Base-by-base conservation (phyloP, 371 early-diverging fungal species). In the Lichtheimia corymbifera region DNA sequence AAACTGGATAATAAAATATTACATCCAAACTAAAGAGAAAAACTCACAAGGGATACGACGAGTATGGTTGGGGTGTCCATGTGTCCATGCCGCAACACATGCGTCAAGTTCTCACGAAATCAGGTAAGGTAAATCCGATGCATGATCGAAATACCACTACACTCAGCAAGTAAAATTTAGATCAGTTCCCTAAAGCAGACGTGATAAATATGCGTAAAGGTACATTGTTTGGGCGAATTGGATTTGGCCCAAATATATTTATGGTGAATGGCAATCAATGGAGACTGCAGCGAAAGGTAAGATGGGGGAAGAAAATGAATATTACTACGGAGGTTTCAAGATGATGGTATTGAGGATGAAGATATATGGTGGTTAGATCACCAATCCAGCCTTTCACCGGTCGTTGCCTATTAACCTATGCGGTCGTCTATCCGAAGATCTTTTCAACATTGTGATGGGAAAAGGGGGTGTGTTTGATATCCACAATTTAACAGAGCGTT, bases 321-420 rank as follows among this genome's bases (percentile, higher is more conserved):
- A 35, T 28, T 28, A 17, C 15, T 5, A 14, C n/a, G 13, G 4
- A 5, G 15, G 40, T 3, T 24, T 22, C 24, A 41, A 28, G 40
- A 5, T 40, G 40, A 17, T 20, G 2, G 18, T 5, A 12, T 28
- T 24, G 4, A 28, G 44, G 14, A 12, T 42, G 5, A n/a, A 40
- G 1, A 4, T n/a, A n/a, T 27, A 2, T 6, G 24, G 5, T 45
- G 24, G 7, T 9, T n/a, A 71, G 73, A 64, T 72, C 40, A 71
- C 75, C 1, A 74, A 77, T 30, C 68, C 72, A 18, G 74, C 77
- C 11, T 79, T 79, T 44, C 74, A 68, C 20, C 56, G 70, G 6
- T 66, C 70, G 2, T 66, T 70, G 69, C 79, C 79, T 3, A 61
- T 76, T 15, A 57, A 70, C 7, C 24, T 62, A 11, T 79, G 76